Percentiles rank a stretch among this genome's conserved stretches.
Conservation (phyloP, 2,329 filamentous ascomycete genomes). For the Emergomyces orientalis region DNA sequence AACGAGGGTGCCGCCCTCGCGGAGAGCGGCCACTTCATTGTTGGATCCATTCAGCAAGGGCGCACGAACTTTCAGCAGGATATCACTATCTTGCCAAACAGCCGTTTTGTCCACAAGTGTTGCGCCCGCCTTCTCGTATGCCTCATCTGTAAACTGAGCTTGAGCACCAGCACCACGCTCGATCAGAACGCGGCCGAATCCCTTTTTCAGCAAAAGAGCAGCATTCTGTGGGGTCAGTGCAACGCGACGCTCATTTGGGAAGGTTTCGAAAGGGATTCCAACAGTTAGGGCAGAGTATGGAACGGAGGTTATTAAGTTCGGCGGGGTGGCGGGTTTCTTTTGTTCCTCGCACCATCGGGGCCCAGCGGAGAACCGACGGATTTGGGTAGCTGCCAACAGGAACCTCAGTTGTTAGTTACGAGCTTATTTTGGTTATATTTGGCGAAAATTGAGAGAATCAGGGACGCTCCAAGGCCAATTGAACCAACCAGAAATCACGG, state of each 20-base stretch:
- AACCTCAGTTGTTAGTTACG: background rate
- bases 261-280: conserved; percentile 72
- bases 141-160: conserved; percentile 68
- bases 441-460: background rate
- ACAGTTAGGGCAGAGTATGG: conserved; percentile 67
- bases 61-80: conserved; percentile 74
- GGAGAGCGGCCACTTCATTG: conserved; percentile 59
- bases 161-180: conserved; percentile 70
- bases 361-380: conserved; percentile 13
- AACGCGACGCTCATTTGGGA: conserved; percentile 68
- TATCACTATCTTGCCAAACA: conserved; percentile 68
- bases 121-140: conserved; percentile 69
- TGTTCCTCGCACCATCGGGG: conserved; percentile 8
- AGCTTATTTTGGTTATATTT: background rate
- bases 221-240: conserved; percentile 80
- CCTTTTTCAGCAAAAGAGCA: conserved; percentile 72
- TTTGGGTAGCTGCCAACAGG: conserved; percentile 7
- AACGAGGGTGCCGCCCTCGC: conserved; percentile 62
- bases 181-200: conserved; percentile 65
- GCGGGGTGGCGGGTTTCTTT: conserved; percentile 5
- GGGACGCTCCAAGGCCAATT: background rate
- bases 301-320: conserved; percentile 18
- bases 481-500: conserved; percentile 12
- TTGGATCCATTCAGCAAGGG: conserved; percentile 51
- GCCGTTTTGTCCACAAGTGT: conserved; percentile 59